Base-by-base conservation (phyloP, 805 yeast genomes). In the Brettanomyces sp. region DNA sequence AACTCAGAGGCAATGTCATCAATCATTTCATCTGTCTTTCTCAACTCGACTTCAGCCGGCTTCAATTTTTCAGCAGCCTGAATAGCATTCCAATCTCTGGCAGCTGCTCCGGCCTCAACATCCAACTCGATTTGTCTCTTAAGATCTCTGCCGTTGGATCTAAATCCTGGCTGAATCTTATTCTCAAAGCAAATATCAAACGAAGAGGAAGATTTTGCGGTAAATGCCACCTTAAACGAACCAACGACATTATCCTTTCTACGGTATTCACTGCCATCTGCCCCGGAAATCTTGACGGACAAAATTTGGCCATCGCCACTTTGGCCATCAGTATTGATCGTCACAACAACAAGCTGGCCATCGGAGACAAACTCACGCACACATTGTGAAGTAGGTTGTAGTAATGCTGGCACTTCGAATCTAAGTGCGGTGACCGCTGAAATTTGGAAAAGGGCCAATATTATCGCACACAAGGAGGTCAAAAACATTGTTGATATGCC, bases 31-130 rank as follows among this genome's bases (percentile, higher is more conserved):
- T 88, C 91, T 47, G 91, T 74, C 63, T 84, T 82, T 66, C 93
- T 83, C 63, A 93, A 74, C 57, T 87, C 95, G 47, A 90, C 81
- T 67, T 93, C 99, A 43, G 84, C 79, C 4, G 99, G 98, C 67
- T 85, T 86, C 64, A 93, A 80, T 63, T 88, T 87, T 66, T 93
- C 98, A 40, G 85, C 77, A 41, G 95, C 90, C 70, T 90, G 96
- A 51, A 90, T 72, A 23, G 89, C 87, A 62, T 89, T 88, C 97
- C 98, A 93, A 69, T 93, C 98, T 66, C 98, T 83, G 38, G 98
- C 99, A 57, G 89, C 86, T 44, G 97, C 86, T 39, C 99, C 99
- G 51, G 89, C 81, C 65, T 93, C 98, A 49, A 93, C 82, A 52
- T 90, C 97, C 58, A 93, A 71, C 59, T 89, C 96, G 56, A 93